Percentiles rank a stretch among this genome's conserved stretches.
phyloP scores from a whole-genome alignment of 306 rosid genomes.

The Crataegus laevigata region DNA sequence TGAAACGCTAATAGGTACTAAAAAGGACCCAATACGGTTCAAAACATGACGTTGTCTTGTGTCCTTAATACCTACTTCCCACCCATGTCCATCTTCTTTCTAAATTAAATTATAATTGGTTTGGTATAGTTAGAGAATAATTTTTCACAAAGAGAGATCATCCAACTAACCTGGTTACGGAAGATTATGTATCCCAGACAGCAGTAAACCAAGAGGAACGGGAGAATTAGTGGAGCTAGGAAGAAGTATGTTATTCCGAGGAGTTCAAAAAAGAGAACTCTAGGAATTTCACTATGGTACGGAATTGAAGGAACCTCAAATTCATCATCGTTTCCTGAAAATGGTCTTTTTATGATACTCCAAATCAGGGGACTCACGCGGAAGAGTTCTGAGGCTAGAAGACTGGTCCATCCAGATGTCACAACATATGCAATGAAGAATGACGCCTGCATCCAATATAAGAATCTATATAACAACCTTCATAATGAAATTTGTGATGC shows the following conservation, averaged over 20 bases:
- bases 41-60: background rate
- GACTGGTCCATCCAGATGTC: slow-evolving; percentile 57
- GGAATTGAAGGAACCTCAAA: slow-evolving; percentile 54
- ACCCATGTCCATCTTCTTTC: background rate
- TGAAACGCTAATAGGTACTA: background rate
- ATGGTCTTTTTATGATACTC: slow-evolving; percentile 31
- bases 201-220: slow-evolving; percentile 63
- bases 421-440: slow-evolving; percentile 72
- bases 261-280: slow-evolving; percentile 44
- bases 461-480: background rate
- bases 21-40: background rate
- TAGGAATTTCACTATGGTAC: slow-evolving; percentile 63
- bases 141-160: background rate
- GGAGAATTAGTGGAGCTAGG: slow-evolving; percentile 72
- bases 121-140: background rate
- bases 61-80: background rate
- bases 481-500: background rate
- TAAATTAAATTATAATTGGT: background rate
- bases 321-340: slow-evolving; percentile 26
- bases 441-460: slow-evolving; percentile 54
- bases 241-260: slow-evolving; percentile 67
- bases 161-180: slow-evolving; percentile 63
- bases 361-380: slow-evolving; percentile 37
- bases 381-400: slow-evolving; percentile 54
- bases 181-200: slow-evolving; percentile 64